Conservation (phyloP, 2,329 filamentous ascomycete genomes). For the Xylaria sp. region DNA sequence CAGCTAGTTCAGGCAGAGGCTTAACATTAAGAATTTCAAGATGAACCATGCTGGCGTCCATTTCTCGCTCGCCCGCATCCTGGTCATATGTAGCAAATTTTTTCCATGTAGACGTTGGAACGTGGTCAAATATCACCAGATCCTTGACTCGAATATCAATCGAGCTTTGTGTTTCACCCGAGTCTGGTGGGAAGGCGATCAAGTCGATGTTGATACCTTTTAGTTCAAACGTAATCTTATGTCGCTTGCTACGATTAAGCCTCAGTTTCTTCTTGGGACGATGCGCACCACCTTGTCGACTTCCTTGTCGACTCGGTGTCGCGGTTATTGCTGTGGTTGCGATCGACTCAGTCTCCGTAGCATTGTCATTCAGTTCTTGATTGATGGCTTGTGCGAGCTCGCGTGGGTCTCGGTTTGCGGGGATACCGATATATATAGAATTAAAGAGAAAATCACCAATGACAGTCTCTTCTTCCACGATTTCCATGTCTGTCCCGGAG, state of each 20-base stretch:
- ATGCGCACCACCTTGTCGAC: conserved; percentile 57
- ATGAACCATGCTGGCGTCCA: conserved; percentile 88
- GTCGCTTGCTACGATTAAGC: conserved; percentile 84
- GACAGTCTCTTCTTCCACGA: conserved; percentile 83
- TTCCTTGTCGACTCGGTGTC: conserved; percentile 63
- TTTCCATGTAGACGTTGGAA: conserved; percentile 96
- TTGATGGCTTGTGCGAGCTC: conserved; percentile 89
- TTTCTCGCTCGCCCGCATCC: conserved; percentile 86
- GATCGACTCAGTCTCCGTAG: conserved; percentile 89
- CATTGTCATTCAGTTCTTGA: conserved; percentile 83
- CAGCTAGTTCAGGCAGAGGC: conserved; percentile 83
- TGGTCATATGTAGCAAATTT: conserved; percentile 96
- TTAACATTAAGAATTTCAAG: conserved; percentile 89
- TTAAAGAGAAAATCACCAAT: conserved; percentile 98
- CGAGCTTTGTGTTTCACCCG: conserved; percentile 86
- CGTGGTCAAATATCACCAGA: conserved; percentile 91
- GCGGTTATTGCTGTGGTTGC: conserved; percentile 77
- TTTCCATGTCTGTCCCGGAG: conserved; percentile 69
- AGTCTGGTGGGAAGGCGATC: conserved; percentile 78
- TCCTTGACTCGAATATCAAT: conserved; percentile 85
- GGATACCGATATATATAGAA: conserved; percentile 96
- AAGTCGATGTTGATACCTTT: conserved; percentile 86
- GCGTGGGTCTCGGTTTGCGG: conserved; percentile 83
- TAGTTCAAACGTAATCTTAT: conserved; percentile 96
- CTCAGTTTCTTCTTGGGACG: conserved; percentile 71